Evolutionary conservation across 169 alveolate genomes (phyloP).

Genomic region (Plasmodium reichenowi): DNA sequence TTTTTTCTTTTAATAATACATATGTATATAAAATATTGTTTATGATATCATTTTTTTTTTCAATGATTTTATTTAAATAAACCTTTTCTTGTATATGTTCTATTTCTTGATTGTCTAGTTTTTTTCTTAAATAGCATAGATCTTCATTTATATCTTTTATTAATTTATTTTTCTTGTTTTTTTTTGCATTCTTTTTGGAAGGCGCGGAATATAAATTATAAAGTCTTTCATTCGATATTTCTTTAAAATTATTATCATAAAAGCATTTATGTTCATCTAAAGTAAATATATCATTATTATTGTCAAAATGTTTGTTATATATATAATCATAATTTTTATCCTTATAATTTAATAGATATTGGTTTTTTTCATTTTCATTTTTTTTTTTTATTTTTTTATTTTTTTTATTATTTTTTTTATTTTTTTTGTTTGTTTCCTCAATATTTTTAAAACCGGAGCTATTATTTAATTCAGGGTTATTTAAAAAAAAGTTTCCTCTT

Average conservation of each 20-base stretch:
- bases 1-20: constrained; percentile 37
- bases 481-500: neutral
- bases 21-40: constrained; percentile 53
- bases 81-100: constrained; percentile 52
- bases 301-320: no score
- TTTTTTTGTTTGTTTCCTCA: neutral
- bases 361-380: neutral
- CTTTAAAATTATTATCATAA: no score
- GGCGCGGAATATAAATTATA: no score
- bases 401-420: neutral
- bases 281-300: no score
- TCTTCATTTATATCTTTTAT: constrained; percentile 18
- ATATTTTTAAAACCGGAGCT: no score
- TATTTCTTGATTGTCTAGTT: constrained; percentile 26
- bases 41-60: constrained; percentile 68
- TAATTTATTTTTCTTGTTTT: neutral
- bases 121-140: constrained; percentile 1
- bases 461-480: no score
- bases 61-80: constrained; percentile 58
- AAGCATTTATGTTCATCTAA: no score
- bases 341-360: no score
- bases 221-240: no score
- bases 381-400: neutral
- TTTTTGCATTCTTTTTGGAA: neutral
- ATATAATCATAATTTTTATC: no score